Evolutionary conservation across 768 basidiomycete species (phyloP), one percentile per base, ranked within the genome.

Genomic region (Phanerodontia chrysosporium): DNA sequence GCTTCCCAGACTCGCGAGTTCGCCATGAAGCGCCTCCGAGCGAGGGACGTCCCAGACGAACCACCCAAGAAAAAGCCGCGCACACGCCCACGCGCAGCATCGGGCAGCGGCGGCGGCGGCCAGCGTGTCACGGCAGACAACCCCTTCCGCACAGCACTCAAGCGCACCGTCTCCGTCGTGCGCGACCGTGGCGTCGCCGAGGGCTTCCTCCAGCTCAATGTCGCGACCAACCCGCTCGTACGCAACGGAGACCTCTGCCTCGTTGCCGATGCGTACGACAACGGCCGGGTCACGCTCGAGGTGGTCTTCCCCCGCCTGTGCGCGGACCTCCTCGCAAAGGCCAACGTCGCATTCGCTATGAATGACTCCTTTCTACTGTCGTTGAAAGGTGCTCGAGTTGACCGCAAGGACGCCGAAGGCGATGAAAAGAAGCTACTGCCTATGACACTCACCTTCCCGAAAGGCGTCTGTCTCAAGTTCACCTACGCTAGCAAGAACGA

Each of bases 331-430:
- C 71, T 79, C 45, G 53, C 67, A 9, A 63, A 70, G 24, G 59
- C 49, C 3, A 44, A 39, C 13, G 68, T 86, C 9, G 54, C 71
- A 32, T 73, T 83, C 58, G 69, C 73, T 36, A 69, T 78, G 6
- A 68, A 71, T 2, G 79, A 83, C 57, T 70, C 70, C 42, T 63
- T 86, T 25, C 67, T 68, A n/a, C 54, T 86, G n/a, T 74, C 79
- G 18, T 73, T 85, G 21, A 78, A 74, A 58, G 82, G 81, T 1
- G 72, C 72, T 25, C 60, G 58, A 27, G 58, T 83, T 22, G 70
- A 71, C 36, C 70, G 48, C 39, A 70, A 69, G 51, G 22, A n/a
- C n/a, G n/a, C n/a, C n/a, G n/a, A n/a, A 30, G 14, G 16, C 24
- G 12, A 36, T 56, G 25, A 65, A 65, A 21, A 65, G 51, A 42